Base-by-base conservation (phyloP, 768 basidiomycete genomes). In the Coprinellus micaceus region DNA sequence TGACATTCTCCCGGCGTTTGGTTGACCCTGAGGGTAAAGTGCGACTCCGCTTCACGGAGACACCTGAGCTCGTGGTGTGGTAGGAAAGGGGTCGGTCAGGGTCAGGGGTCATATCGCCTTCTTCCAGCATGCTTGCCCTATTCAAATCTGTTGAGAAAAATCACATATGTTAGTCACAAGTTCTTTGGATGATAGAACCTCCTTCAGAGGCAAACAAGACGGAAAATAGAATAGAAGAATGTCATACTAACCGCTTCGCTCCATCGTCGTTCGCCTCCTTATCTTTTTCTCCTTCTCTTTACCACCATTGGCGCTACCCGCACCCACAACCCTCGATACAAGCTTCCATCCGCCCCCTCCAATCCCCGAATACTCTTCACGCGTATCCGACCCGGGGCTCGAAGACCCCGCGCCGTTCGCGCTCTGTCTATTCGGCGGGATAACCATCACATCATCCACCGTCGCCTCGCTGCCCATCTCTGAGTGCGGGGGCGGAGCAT, bases 181-280 rank as follows among this genome's bases (percentile, higher is more conserved):
- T 17, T 21, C 10, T 9, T 37, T 7, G 17, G 37, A 19, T 15
- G n/a, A 12, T 12, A 40, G 25, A 48, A 55, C 36, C 36, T 17
- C 17, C 36, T 9, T 37, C 28, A 41, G 26, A 48, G 26, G 25
- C 4, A 54, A 17, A 25, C 21, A 37, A 37, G 9, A 17, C 5
- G 33, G 9, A 26, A 55, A 43, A 36, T 2, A 15, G 55, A 56
- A 41, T 17, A 37, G 58, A 30, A 64, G n/a, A n/a, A n/a, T n/a
- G n/a, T n/a, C n/a, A 37, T 17, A 37, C 67, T 43, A 55, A 74
- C 76, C 74, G 63, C 63, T 69, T 56, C 67, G 63, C 59, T 83
- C 82, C 59, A 80, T 70, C 33, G 83, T 83, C 41, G 84, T 86
- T 61, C 83, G 76, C 52, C 86, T 74, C 53, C 86, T 72, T 56